Percentiles rank a stretch among this genome's conserved stretches.
phyloP scores from a whole-genome alignment of 1,284 basidiomycete species.

The Athelia psychrophila region DNA sequence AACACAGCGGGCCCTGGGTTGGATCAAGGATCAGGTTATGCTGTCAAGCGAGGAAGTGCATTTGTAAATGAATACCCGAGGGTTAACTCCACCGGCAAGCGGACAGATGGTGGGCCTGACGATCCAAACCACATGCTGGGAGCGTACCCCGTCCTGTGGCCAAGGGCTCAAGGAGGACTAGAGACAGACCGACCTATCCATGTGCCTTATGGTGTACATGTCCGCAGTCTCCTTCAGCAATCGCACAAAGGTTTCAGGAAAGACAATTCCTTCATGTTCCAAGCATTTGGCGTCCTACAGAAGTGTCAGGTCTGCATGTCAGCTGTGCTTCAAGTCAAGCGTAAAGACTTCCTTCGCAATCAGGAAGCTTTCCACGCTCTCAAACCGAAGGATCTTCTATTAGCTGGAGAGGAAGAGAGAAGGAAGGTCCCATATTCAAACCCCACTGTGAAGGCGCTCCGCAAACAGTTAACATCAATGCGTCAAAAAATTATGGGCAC shows the following conservation, averaged over 20 bases:
- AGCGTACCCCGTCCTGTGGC: constrained; percentile 34
- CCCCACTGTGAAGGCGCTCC: neutral
- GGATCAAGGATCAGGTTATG: constrained; percentile 9
- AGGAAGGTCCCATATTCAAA: neutral
- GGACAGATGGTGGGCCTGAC: constrained; percentile 8
- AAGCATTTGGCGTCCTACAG: constrained; percentile 6
- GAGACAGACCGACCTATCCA: neutral
- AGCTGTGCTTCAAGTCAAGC: constrained; percentile 18
- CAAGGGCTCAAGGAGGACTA: constrained; percentile 10
- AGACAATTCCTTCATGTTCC: neutral
- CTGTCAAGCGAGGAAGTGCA: constrained; percentile 13
- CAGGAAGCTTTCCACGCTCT: neutral
- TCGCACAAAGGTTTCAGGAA: neutral
- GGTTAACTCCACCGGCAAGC: constrained; percentile 7
- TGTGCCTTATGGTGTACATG: neutral
- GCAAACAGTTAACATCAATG: neutral
- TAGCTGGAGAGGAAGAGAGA: neutral
- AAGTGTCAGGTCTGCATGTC: neutral
- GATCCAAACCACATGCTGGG: constrained; percentile 20
- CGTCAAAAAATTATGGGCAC: constrained; percentile 12
- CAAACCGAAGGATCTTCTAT: neutral
- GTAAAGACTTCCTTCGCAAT: constrained; percentile 9
- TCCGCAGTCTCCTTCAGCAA: neutral
- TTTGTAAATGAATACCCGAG: constrained; percentile 21
- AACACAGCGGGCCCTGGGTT: constrained; percentile 12